Percentiles rank a stretch among this genome's conserved stretches.
These are phyloP conservation scores for Echium plantagineum DNA, from an alignment of 257 asterid genomes.

Conservation along the genomic window DNA sequence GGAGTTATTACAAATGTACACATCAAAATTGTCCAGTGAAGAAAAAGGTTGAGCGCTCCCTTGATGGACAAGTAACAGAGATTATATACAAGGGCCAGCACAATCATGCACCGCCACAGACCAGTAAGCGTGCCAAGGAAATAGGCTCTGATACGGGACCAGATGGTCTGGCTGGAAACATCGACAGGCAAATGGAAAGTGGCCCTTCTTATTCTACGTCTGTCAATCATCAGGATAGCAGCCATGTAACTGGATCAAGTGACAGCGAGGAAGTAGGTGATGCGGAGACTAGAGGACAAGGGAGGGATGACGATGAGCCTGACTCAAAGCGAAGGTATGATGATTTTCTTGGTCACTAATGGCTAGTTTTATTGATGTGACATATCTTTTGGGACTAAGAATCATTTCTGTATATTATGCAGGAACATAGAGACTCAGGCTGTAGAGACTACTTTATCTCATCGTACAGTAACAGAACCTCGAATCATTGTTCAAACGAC, in stretches of 20 bases:
- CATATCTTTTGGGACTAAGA: no score
- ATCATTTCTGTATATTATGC: constrained; percentile 3
- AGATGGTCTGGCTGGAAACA: constrained; percentile 31
- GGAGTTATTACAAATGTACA: constrained; percentile 68
- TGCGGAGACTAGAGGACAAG: constrained; percentile 32
- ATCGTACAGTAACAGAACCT: constrained; percentile 84
- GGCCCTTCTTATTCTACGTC: constrained; percentile 17
- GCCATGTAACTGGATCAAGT: constrained; percentile 64
- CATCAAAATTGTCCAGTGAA: constrained; percentile 55
- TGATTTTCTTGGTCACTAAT: background rate
- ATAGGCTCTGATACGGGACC: constrained; percentile 33
- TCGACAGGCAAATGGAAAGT: constrained; percentile 24
- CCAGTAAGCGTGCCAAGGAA: constrained; percentile 41
- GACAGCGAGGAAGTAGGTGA: constrained; percentile 58
- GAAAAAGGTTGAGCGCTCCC: constrained; percentile 57
- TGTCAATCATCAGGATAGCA: constrained; percentile 45
- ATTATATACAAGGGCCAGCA: constrained; percentile 65
- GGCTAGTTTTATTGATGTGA: background rate
- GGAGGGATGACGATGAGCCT: constrained; percentile 63
- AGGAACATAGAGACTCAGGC: constrained; percentile 52
- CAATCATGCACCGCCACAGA: constrained; percentile 46
- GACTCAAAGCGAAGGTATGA: constrained; percentile 68
- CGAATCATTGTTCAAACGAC: constrained; percentile 86
- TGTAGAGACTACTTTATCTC: constrained; percentile 50
- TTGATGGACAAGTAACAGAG: constrained; percentile 44